Conservation (phyloP, 1,284 basidiomycete genomes). For the Xerocomus cyaneibrunnescens region DNA sequence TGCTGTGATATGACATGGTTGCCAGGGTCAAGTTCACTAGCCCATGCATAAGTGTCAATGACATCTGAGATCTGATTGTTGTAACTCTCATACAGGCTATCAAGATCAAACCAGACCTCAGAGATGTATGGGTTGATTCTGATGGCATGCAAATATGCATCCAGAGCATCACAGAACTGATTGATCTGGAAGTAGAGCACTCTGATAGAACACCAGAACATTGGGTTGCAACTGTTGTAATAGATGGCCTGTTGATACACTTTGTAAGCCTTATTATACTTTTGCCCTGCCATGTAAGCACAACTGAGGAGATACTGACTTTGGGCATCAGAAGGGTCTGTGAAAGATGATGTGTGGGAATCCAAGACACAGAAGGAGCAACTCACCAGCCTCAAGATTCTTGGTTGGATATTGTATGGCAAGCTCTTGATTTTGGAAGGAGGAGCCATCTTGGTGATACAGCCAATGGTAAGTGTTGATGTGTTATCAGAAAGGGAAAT, state of each 20-base stretch:
- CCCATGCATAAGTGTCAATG: constrained; percentile 95
- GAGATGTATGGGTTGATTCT: constrained; percentile 99
- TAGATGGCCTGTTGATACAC: constrained; percentile 99
- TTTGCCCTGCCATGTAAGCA: constrained; percentile 98
- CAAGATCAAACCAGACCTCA: constrained; percentile 99
- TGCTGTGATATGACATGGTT: constrained; percentile 81
- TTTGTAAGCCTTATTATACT: constrained; percentile 99
- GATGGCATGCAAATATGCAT: constrained; percentile 98
- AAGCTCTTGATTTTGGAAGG: constrained; percentile 94
- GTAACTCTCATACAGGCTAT: constrained; percentile 95
- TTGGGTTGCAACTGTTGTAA: constrained; percentile 96
- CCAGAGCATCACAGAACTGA: constrained; percentile 96
- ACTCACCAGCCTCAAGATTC: constrained; percentile 87
- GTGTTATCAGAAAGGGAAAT: constrained; percentile 1
- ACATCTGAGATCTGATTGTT: constrained; percentile 99
- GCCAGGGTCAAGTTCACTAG: constrained; percentile 83
- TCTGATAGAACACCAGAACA: constrained; percentile 99
- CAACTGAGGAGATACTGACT: constrained; percentile 99
- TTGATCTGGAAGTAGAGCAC: constrained; percentile 99
- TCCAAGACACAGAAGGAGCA: not conserved
- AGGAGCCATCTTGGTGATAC: constrained; percentile 92
- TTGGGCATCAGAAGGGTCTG: constrained; percentile 94
- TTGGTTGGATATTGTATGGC: constrained; percentile 94
- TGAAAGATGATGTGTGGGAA: constrained; percentile 7
- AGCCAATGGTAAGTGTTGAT: constrained; percentile 57